These are phyloP conservation scores for Lodderomyces parapsilosis DNA, from an alignment of 1,139 yeast species.

Conservation along the genomic window DNA sequence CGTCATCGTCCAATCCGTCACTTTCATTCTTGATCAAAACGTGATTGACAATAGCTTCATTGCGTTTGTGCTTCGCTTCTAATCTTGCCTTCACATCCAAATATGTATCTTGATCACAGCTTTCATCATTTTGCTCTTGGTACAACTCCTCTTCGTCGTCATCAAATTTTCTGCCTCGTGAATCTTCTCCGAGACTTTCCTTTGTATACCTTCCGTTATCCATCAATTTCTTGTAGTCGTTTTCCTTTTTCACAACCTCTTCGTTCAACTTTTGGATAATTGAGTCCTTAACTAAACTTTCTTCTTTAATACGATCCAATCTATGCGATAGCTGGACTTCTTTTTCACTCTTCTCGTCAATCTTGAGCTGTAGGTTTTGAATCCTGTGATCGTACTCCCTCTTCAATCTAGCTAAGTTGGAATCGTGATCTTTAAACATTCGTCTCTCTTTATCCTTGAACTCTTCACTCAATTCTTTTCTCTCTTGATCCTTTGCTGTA, in stretches of 20 bases:
- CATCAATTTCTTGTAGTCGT: background rate
- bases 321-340: background rate
- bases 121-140: background rate
- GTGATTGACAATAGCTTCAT: background rate
- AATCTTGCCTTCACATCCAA: background rate
- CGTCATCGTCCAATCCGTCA: background rate
- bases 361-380: background rate
- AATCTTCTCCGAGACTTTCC: no score
- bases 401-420: background rate
- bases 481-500: constrained; percentile 1
- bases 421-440: background rate
- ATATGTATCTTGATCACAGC: background rate
- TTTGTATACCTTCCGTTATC: no score
- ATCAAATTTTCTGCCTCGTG: background rate
- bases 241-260: background rate
- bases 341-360: background rate
- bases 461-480: constrained; percentile 4
- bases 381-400: constrained; percentile 3
- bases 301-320: background rate
- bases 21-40: background rate
- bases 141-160: background rate
- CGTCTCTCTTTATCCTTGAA: constrained; percentile 1
- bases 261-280: constrained; percentile 1
- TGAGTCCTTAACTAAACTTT: background rate
- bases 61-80: background rate